phyloP scores from a whole-genome alignment of 495 filamentous ascomycete species.

The Penicillium coffeae region DNA sequence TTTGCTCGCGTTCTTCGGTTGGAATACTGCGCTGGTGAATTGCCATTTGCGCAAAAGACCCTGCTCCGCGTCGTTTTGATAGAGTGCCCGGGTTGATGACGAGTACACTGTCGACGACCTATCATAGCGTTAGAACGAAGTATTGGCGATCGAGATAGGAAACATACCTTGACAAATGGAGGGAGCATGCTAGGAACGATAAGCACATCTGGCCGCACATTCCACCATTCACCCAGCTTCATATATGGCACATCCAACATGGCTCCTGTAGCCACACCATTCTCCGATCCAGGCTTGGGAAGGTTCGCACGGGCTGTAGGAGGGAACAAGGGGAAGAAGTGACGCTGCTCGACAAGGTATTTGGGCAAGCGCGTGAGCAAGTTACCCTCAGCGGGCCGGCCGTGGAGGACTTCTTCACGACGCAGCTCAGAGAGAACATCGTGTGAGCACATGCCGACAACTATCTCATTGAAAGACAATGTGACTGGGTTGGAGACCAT shows the following conservation, averaged over 20 bases:
- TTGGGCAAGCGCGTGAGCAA: slow-evolving; percentile 63
- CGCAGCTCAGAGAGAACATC: slow-evolving; percentile 79
- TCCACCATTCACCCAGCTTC: slow-evolving; percentile 87
- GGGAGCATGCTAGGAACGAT: slow-evolving; percentile 78
- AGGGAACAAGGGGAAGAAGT: slow-evolving; percentile 87
- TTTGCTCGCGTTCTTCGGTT: slow-evolving; percentile 55
- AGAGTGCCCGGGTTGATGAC: slow-evolving; percentile 84
- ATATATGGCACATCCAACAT: slow-evolving; percentile 79
- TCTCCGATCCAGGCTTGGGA: slow-evolving; percentile 57
- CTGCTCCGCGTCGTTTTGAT: slow-evolving; percentile 75
- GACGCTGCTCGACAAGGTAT: slow-evolving; percentile 79
- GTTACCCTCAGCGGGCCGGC: slow-evolving; percentile 51
- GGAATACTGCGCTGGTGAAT: slow-evolving; percentile 59
- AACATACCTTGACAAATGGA: slow-evolving; percentile 78
- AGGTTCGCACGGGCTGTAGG: slow-evolving; percentile 62
- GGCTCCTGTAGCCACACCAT: slow-evolving; percentile 61
- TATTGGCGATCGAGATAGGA: background rate
- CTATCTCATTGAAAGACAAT: slow-evolving; percentile 77
- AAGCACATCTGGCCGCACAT: slow-evolving; percentile 77
- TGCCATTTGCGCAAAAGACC: slow-evolving; percentile 75
- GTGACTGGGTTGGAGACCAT: slow-evolving; percentile 87
- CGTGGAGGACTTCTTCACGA: slow-evolving; percentile 66
- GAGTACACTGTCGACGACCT: slow-evolving; percentile 82
- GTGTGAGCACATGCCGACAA: slow-evolving; percentile 74
- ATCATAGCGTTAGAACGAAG: slow-evolving; percentile 1